Conservation (phyloP, 768 basidiomycete genomes). For the Leccinum uliginosum region DNA sequence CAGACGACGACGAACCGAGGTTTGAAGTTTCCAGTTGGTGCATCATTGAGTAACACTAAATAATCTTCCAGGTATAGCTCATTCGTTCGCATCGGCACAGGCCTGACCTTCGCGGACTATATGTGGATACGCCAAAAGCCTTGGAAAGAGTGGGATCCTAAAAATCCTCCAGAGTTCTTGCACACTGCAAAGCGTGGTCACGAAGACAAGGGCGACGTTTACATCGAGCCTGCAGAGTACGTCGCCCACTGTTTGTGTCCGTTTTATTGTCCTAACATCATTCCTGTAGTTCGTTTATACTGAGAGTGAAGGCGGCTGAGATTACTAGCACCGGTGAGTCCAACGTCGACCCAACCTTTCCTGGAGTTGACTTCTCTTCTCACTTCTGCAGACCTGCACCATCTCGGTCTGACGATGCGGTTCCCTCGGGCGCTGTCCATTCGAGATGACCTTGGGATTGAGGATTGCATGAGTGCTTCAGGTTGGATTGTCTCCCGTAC, state of each 20-base stretch:
- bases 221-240: conserved; percentile 86
- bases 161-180: conserved; percentile 67
- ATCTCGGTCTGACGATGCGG: conserved; percentile 84
- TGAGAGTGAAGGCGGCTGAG: conserved; percentile 93
- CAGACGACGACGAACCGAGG: conserved; percentile 56
- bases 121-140: conserved; percentile 77
- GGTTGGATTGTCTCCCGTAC: conserved; percentile 36
- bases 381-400: conserved; percentile 62
- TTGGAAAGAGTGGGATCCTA: conserved; percentile 78
- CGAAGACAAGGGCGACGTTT: conserved; percentile 87
- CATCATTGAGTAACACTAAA: neutral
- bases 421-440: conserved; percentile 85
- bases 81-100: conserved; percentile 89
- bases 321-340: conserved; percentile 65
- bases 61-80: conserved; percentile 60
- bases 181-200: conserved; percentile 53
- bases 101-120: conserved; percentile 82
- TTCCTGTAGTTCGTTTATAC: conserved; percentile 77
- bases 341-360: conserved; percentile 1
- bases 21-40: conserved; percentile 26
- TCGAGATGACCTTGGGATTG: conserved; percentile 68
- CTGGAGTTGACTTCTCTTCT: neutral
- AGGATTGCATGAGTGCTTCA: conserved; percentile 69
- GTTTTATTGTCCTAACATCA: neutral
- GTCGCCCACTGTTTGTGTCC: conserved; percentile 10